Evolutionary conservation across 192 early-diverging fungal species (phyloP).

Genomic region (Powellomyces hirtus): DNA sequence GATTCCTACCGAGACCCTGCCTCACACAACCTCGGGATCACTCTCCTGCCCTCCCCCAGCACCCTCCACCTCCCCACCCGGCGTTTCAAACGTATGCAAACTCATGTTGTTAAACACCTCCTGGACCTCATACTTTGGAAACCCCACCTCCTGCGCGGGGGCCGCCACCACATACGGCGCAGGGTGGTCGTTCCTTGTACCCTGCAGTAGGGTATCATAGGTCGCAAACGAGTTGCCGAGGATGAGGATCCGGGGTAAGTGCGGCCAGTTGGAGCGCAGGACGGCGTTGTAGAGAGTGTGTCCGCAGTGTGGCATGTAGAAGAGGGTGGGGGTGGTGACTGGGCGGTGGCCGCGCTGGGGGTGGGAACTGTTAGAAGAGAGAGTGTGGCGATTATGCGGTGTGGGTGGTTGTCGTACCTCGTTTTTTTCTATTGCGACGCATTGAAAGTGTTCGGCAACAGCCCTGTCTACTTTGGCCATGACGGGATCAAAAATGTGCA

Average conservation of each 20-base stretch:
- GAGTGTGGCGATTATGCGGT: too few relatives aligned
- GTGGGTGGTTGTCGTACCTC: constrained; percentile 25
- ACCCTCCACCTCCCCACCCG: background rate
- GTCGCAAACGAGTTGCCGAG: constrained; percentile 39
- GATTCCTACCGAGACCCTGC: too few relatives aligned
- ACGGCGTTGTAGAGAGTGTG: constrained; percentile 34
- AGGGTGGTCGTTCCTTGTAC: background rate
- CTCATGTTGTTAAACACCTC: constrained; percentile 38
- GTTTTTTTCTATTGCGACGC: constrained; percentile 17
- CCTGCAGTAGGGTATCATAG: constrained; percentile 11
- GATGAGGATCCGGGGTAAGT: constrained; percentile 11
- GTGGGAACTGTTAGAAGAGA: too few relatives aligned
- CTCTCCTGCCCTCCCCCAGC: too few relatives aligned
- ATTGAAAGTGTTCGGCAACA: constrained; percentile 5
- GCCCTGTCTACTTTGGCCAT: constrained; percentile 17
- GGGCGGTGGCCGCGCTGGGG: constrained; percentile 21
- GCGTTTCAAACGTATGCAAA: constrained; percentile 28
- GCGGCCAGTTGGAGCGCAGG: constrained; percentile 31
- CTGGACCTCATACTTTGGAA: constrained; percentile 1
- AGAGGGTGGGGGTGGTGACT: constrained; percentile 16
- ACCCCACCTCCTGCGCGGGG: constrained; percentile 1
- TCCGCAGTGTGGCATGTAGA: constrained; percentile 47
- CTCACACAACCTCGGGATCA: too few relatives aligned
- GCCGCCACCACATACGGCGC: constrained; percentile 17
- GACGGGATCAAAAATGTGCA: constrained; percentile 36